Base-by-base conservation (phyloP, 371 early-diverging fungal genomes). In the Coemansia sp. region DNA sequence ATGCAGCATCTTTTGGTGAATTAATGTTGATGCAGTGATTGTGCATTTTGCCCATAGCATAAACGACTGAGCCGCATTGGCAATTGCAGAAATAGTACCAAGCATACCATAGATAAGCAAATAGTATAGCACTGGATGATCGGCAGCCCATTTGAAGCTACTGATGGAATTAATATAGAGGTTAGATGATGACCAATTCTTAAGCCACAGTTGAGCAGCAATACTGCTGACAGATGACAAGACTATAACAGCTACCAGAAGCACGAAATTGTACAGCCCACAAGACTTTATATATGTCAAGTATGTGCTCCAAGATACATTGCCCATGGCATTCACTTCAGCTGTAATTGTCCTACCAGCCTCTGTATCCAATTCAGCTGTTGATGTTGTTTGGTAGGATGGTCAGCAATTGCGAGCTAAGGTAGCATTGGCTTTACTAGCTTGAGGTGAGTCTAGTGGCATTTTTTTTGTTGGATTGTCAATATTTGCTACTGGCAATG, bases 51-150 rank as follows among this genome's bases (percentile, higher is more conserved):
- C 85, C 88, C 88, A 91, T 2, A 90, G 82, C 55, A 89, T 72
- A 12, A 95, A 74, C 0, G 85, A 83, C 57, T 89, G 89, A 40
- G 82, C 64, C 50, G 90, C 81, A 1, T 87, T 82, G 0, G 86
- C 82, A 58, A 88, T 78, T 26, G 88, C 33, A 11, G 89, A 82
- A 11, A 85, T 76, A 58, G 93, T 65, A 4, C 94, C 95, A n/a
- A 95, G 80, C 2, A 76, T 74, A 3, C 93, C 95, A 68, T 97
- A 95, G n/a, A 93, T 83, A 11, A 77, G 77, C 20, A 95, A 77
- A 61, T 93, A 88, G 41, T 80, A 81, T 57, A 86, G 69, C 7
- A 86, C 80, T 20, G 55, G 50, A 39, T 60, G 64, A 3, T 7
- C 9, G 20, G 35, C 20, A 2, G 39, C 34, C 5, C 39, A 16